These are phyloP conservation scores for Leishmania turanica DNA, from an alignment of 208 protist genomes.

Conservation along the genomic window DNA sequence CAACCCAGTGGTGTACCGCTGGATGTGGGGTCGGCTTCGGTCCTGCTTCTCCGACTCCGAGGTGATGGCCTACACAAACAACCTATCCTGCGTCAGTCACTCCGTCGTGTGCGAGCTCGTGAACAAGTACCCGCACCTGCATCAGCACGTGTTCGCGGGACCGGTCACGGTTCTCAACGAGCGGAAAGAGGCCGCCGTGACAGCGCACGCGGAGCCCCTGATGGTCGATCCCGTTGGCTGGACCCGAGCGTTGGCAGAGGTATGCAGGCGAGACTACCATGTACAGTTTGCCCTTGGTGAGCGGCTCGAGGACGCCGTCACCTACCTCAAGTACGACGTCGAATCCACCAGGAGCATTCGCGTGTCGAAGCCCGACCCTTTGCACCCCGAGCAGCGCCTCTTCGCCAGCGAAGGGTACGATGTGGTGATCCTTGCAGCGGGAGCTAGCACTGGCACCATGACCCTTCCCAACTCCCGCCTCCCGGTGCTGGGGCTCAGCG, in stretches of 20 bases:
- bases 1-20: constrained; percentile 60
- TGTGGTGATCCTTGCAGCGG: constrained; percentile 79
- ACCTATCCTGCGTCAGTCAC: constrained; percentile 72
- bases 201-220: constrained; percentile 58
- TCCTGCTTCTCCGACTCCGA: constrained; percentile 46
- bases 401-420: constrained; percentile 54
- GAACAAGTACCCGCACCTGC: constrained; percentile 53
- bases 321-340: constrained; percentile 66
- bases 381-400: constrained; percentile 28
- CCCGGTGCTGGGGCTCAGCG: constrained; percentile 69
- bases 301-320: constrained; percentile 50
- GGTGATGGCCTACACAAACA: constrained; percentile 75
- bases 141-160: constrained; percentile 44
- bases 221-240: constrained; percentile 79
- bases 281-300: constrained; percentile 67
- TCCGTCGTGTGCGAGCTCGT: constrained; percentile 55
- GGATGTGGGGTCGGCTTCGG: constrained; percentile 61
- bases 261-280: constrained; percentile 49
- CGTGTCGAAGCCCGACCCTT: constrained; percentile 39
- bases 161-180: constrained; percentile 29
- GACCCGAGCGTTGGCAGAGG: constrained; percentile 64
- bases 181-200: constrained; percentile 18
- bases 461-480: constrained; percentile 62
- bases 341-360: constrained; percentile 65
- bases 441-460: constrained; percentile 53